These are phyloP conservation scores for Lactifluus subvellereus DNA, from an alignment of 768 basidiomycete genomes.

Conservation along the genomic window DNA sequence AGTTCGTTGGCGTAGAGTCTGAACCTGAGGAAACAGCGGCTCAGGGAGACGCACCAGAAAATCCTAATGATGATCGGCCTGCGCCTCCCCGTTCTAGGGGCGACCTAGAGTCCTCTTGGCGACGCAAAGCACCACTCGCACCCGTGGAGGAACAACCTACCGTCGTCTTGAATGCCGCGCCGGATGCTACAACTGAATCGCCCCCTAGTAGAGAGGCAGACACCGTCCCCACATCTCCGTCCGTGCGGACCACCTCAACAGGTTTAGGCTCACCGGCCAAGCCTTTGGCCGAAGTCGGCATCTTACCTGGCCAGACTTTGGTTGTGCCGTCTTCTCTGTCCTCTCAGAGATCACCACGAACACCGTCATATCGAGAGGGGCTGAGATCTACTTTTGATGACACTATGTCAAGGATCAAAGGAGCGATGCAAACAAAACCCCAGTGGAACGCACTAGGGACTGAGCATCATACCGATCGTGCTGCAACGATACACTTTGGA, in stretches of 20 bases:
- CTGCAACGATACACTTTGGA: neutral
- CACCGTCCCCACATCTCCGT: constrained; percentile 1
- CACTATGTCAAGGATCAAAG: constrained; percentile 81
- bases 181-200: constrained; percentile 5
- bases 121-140: constrained; percentile 30
- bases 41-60: constrained; percentile 24
- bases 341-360: constrained; percentile 26
- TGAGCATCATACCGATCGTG: constrained; percentile 25
- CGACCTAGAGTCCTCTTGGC: constrained; percentile 40
- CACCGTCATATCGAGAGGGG: constrained; percentile 39
- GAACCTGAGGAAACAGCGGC: constrained; percentile 19
- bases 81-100: constrained; percentile 27
- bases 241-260: constrained; percentile 4
- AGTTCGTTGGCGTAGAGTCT: constrained; percentile 48
- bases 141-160: constrained; percentile 15
- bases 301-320: constrained; percentile 8
- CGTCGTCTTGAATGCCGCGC: neutral
- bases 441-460: constrained; percentile 35
- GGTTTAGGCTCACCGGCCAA: constrained; percentile 1
- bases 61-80: constrained; percentile 38
- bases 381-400: constrained; percentile 75
- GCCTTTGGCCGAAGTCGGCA: constrained; percentile 2
- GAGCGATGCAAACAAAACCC: constrained; percentile 65
- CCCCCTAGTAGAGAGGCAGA: constrained; percentile 5
- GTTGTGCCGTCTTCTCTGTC: constrained; percentile 6